A percentile compares a stretch with the other conserved stretches of the same genome.
phyloP scores from a whole-genome alignment of 495 filamentous ascomycete species.

The Poronia punctata region DNA sequence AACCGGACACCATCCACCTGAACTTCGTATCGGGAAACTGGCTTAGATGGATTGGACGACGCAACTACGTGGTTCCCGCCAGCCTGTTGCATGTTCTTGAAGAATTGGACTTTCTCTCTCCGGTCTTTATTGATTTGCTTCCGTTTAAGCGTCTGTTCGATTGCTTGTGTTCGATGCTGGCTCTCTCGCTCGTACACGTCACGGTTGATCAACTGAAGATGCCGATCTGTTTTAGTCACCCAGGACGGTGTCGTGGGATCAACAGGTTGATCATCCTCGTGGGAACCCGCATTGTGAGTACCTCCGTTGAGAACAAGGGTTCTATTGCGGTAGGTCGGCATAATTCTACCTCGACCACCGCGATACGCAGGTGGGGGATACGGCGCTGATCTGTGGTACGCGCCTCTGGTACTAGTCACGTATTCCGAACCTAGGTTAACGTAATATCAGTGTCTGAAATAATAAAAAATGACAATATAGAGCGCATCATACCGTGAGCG shows the following conservation, averaged over 20 bases:
- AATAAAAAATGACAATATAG: no score
- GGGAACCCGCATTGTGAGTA: conserved; percentile 22
- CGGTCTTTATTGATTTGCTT: conserved; percentile 53
- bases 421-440: neutral
- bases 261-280: conserved; percentile 21
- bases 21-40: conserved; percentile 53
- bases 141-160: conserved; percentile 61
- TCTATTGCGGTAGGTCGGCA: conserved; percentile 56
- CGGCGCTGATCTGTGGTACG: conserved; percentile 19
- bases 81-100: conserved; percentile 32
- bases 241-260: conserved; percentile 48
- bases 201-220: conserved; percentile 84
- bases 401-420: conserved; percentile 8
- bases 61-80: conserved; percentile 28
- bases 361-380: conserved; percentile 39
- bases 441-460: neutral
- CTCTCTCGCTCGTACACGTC: conserved; percentile 72
- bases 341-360: conserved; percentile 39
- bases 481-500: no score
- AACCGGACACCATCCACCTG: conserved; percentile 71
- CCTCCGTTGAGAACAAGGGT: conserved; percentile 62
- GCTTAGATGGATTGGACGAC: conserved; percentile 25
- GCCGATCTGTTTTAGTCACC: conserved; percentile 75
- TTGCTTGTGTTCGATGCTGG: conserved; percentile 62
- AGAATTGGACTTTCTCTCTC: conserved; percentile 54